A percentile compares a stretch with the other conserved stretches of the same genome.
Conservation (phyloP, 2,329 filamentous ascomycete species). For the Diaporthe humulicola region DNA sequence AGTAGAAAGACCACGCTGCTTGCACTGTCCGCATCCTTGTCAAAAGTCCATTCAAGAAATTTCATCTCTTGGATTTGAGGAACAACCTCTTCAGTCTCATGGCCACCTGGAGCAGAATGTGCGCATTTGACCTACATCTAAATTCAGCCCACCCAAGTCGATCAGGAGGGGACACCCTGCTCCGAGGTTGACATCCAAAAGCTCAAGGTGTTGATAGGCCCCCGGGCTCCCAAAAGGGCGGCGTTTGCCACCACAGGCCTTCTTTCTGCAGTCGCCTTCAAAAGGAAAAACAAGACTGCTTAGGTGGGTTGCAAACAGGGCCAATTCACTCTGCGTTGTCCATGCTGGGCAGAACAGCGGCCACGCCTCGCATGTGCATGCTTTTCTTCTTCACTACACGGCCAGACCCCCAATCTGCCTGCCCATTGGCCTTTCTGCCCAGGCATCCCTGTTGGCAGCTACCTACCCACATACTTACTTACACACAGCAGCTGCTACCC, state of each 20-base stretch:
- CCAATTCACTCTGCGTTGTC: neutral
- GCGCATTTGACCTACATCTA: no score
- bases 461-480: no score
- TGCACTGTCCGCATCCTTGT: slow-evolving; percentile 17
- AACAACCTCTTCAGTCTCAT: neutral
- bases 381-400: slow-evolving; percentile 8
- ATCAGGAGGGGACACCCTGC: no score
- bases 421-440: slow-evolving; percentile 1
- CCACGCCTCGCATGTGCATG: neutral
- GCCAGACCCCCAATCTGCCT: neutral
- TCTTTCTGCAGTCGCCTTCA: neutral
- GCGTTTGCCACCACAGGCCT: neutral
- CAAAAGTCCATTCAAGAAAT: neutral
- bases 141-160: neutral
- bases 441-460: slow-evolving; percentile 2
- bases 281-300: neutral
- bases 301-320: neutral
- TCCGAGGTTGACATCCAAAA: neutral
- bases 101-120: neutral
- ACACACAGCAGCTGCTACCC: slow-evolving; percentile 3
- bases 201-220: neutral
- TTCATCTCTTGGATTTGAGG: neutral
- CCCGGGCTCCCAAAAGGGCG: neutral
- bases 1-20: neutral
- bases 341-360: neutral